Evolutionary conservation across 1,284 basidiomycete species (phyloP).

Genomic region (Heliocybe sulcata): DNA sequence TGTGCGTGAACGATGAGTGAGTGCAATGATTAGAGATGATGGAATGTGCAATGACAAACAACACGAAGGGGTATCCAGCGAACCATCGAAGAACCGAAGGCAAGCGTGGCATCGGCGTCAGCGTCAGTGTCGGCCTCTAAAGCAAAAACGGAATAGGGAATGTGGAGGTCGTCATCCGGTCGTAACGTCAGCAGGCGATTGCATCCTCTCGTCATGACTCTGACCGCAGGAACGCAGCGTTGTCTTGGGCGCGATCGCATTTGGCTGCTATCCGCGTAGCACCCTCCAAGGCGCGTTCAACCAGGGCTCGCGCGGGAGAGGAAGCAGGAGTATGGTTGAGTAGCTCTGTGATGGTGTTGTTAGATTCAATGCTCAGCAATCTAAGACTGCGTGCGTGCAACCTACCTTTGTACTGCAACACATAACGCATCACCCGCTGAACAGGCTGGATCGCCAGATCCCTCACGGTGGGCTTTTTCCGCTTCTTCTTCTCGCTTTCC

Average conservation of each 20-base stretch:
- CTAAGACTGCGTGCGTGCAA: constrained; percentile 8
- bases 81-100: no score
- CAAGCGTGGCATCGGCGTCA: no score
- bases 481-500: constrained; percentile 15
- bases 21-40: no score
- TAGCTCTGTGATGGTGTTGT: constrained; percentile 26
- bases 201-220: background rate
- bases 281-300: constrained; percentile 52
- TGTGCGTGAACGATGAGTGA: no score
- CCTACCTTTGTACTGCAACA: constrained; percentile 57
- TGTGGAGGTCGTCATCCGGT: background rate
- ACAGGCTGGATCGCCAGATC: constrained; percentile 66
- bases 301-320: constrained; percentile 36
- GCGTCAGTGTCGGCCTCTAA: no score
- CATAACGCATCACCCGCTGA: constrained; percentile 65
- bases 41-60: no score
- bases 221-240: constrained; percentile 41
- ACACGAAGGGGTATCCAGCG: no score
- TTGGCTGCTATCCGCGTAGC: constrained; percentile 53
- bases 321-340: constrained; percentile 33
- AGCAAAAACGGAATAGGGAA: no score
- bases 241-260: constrained; percentile 59
- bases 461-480: constrained; percentile 28
- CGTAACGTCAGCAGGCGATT: background rate
- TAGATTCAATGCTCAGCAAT: background rate